These are phyloP conservation scores for cucumber (Cucumis sativus) DNA, from an alignment of 306 rosid genomes.

Conservation along the genomic window Cucumber_9930_V3 NC_026655.2:4164501-4165000, in stretches of 20 bases:
- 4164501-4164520: neutral
- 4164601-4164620: slow-evolving; percentile 55
- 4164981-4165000: slow-evolving; percentile 88
- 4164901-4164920: slow-evolving; percentile 71
- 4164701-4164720: slow-evolving; percentile 41
- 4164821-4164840: slow-evolving; percentile 67
- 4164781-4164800: slow-evolving; percentile 79
- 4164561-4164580: neutral
- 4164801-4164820: slow-evolving; percentile 38
- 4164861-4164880: slow-evolving; percentile 45
- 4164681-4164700: slow-evolving; percentile 65
- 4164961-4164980: slow-evolving; percentile 88
- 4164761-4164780: slow-evolving; percentile 85
- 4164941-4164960: slow-evolving; percentile 94
- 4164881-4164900: slow-evolving; percentile 65
- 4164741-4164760: slow-evolving; percentile 80
- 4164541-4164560: neutral
- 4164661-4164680: slow-evolving; percentile 90
- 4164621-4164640: slow-evolving; percentile 70
- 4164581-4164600: neutral
- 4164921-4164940: slow-evolving; percentile 60
- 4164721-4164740: slow-evolving; percentile 63
- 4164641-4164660: slow-evolving; percentile 89
- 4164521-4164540: neutral
- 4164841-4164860: slow-evolving; percentile 48